Percentiles rank a stretch among this genome's conserved stretches.
Evolutionary conservation across 1,284 basidiomycete genomes (phyloP).

Genomic region (Apiotrichum montevideense): DNA sequence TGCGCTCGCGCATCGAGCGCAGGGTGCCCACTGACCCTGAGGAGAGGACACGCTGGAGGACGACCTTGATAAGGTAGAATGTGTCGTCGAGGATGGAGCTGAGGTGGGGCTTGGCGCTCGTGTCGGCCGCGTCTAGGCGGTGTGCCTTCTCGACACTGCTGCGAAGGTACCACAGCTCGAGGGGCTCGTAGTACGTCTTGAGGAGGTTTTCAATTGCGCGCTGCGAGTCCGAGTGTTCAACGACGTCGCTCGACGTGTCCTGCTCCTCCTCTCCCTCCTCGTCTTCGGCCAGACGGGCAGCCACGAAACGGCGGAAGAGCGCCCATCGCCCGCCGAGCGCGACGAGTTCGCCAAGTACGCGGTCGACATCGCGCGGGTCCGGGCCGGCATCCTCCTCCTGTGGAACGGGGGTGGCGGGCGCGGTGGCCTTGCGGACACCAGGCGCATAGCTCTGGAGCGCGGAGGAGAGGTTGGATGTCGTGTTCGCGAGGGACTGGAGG

Average conservation of each 20-base stretch:
- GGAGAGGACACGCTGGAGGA: constrained; percentile 66
- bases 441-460: constrained; percentile 43
- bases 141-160: constrained; percentile 72
- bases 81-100: constrained; percentile 75
- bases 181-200: constrained; percentile 69
- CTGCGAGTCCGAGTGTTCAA: constrained; percentile 51
- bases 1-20: constrained; percentile 55
- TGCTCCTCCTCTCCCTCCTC: constrained; percentile 19
- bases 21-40: constrained; percentile 63
- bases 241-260: constrained; percentile 23
- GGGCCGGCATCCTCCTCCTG: constrained; percentile 54
- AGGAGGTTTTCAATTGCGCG: constrained; percentile 64
- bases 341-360: constrained; percentile 74
- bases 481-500: constrained; percentile 35
- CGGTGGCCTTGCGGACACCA: constrained; percentile 32
- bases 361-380: constrained; percentile 86
- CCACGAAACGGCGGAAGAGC: constrained; percentile 80
- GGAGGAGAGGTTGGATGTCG: constrained; percentile 47
- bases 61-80: constrained; percentile 85
- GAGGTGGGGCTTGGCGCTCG: constrained; percentile 55
- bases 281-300: constrained; percentile 51
- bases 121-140: constrained; percentile 60
- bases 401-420: constrained; percentile 23
- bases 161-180: constrained; percentile 90
- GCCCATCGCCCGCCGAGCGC: constrained; percentile 88